Evolutionary conservation across 495 filamentous ascomycete species (phyloP).

Genomic region (Poronia punctata): DNA sequence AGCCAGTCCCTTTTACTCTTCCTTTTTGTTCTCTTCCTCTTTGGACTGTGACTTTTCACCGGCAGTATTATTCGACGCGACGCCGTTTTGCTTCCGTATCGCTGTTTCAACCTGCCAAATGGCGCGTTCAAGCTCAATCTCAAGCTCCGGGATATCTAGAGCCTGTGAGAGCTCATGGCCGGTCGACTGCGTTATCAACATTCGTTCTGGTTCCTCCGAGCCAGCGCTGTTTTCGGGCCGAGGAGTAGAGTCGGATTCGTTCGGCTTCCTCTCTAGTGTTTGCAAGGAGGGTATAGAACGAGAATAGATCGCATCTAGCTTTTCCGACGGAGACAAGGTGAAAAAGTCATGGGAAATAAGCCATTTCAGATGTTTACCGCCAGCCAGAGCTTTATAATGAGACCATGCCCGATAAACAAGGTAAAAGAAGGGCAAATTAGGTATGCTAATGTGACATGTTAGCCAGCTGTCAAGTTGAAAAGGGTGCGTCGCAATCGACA

Average conservation of each 20-base stretch:
- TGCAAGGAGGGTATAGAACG: slow-evolving; percentile 6
- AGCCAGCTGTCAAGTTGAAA: not conserved
- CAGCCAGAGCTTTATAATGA: slow-evolving; percentile 66
- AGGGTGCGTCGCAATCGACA: not conserved
- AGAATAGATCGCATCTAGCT: slow-evolving; percentile 69
- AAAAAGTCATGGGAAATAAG: slow-evolving; percentile 67
- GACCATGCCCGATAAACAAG: slow-evolving; percentile 71
- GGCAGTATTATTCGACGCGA: slow-evolving; percentile 11
- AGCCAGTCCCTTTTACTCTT: slow-evolving; percentile 13
- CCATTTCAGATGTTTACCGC: slow-evolving; percentile 78
- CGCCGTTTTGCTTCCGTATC: slow-evolving; percentile 46
- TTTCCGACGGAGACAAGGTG: slow-evolving; percentile 50
- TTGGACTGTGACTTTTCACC: slow-evolving; percentile 2
- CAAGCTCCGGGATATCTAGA: slow-evolving; percentile 73
- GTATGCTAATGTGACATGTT: slow-evolving; percentile 49
- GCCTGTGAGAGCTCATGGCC: slow-evolving; percentile 58
- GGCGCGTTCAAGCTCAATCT: slow-evolving; percentile 82
- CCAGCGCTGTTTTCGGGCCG: slow-evolving; percentile 10
- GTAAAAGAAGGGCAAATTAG: slow-evolving; percentile 98
- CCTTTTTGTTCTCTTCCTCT: slow-evolving; percentile 13
- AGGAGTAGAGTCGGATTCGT: slow-evolving; percentile 29
- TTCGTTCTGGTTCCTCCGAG: slow-evolving; percentile 40
- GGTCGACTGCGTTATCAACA: slow-evolving; percentile 54
- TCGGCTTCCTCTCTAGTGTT: slow-evolving; percentile 18
- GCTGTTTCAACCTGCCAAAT: slow-evolving; percentile 76